Evolutionary conservation across 1,284 basidiomycete genomes (phyloP), one percentile per base, ranked within the genome.

Genomic region (Ustilago shanxiensis): DNA sequence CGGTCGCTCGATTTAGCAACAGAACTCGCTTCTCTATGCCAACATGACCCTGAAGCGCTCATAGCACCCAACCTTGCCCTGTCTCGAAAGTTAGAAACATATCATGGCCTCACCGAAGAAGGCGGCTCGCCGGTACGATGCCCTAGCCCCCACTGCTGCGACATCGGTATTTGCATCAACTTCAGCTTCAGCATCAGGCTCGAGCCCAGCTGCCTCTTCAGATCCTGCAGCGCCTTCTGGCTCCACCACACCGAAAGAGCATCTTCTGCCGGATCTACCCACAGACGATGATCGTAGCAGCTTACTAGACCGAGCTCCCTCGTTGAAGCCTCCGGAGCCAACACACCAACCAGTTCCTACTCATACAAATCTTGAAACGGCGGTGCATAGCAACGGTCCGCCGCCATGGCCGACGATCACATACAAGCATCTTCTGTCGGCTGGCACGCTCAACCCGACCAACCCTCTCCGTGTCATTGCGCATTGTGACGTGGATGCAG

Each of bases 401-500:
- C 71, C 75, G 16, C 71, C 71, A 2, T 77, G 75, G 72, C 78
- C 75, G 1, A 66, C 63, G 5, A 69, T 79, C 60, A 83, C 82
- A 3, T 83, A 81, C 64, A 67, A 66, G 29, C 82, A 83, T 39
- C 59, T 83, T 0, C 69, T 83, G 20, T 81, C 79, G n/a, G 77
- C 82, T 2, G 77, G 75, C 28, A 82, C 79, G n/a, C 72, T 83
- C 41, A 79, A 77, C 39, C 77, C 81, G 0, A 83, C 84, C 45
- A 87, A 88, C 67, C 87, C 87, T 4, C 82, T 88, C 1, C 83
- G 89, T 9, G 87, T 88, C 7, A 89, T 98, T 41, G 94, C 94
- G 0, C 92, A 98, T 54, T 95, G 94, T 85, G 96, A 98, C 47
- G 82, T 85, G 20, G 84, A 85, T 53, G 83, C 83, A 3, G 87